Percentiles rank a stretch among this genome's conserved stretches.
Evolutionary conservation across 225 moss, liverwort and hornwort species (phyloP).

Genomic region (Pseudoscleropodium purum): DNA sequence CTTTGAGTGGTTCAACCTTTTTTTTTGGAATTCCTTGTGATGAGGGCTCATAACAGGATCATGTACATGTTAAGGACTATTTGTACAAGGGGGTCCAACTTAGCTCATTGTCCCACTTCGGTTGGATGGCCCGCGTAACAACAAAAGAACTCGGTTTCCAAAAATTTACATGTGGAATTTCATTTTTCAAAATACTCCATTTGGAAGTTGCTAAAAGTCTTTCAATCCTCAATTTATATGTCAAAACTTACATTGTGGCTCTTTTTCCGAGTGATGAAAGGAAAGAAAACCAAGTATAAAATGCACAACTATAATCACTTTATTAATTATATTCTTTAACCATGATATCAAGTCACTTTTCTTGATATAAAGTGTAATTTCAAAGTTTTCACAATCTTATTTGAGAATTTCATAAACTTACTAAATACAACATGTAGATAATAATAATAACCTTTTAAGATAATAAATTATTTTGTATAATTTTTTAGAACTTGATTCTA

Average conservation of each 20-base stretch:
- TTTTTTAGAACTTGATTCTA: not conserved
- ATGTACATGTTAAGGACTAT: not conserved
- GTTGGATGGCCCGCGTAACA: not conserved
- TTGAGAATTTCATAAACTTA: not conserved
- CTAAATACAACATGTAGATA: fast-evolving
- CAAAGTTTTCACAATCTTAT: not conserved
- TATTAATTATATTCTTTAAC: not conserved
- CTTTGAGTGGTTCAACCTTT: too few relatives aligned
- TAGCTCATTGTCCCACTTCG: not conserved
- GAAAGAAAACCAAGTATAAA: not conserved
- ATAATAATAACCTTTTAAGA: not conserved
- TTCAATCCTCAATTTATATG: not conserved
- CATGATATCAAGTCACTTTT: not conserved
- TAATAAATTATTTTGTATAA: too few relatives aligned
- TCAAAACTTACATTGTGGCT: too few relatives aligned
- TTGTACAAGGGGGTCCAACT: not conserved
- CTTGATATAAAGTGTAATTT: not conserved
- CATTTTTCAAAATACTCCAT: not conserved
- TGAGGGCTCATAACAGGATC: not conserved
- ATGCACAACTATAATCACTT: not conserved
- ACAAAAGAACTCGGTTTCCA: not conserved
- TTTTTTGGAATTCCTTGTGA: not conserved
- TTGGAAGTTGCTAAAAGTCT: not conserved
- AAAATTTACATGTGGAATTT: not conserved
- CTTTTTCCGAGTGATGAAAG: fast-evolving